Conservation (phyloP, 768 basidiomycete species). For the Serpula lacrymans region DNA sequence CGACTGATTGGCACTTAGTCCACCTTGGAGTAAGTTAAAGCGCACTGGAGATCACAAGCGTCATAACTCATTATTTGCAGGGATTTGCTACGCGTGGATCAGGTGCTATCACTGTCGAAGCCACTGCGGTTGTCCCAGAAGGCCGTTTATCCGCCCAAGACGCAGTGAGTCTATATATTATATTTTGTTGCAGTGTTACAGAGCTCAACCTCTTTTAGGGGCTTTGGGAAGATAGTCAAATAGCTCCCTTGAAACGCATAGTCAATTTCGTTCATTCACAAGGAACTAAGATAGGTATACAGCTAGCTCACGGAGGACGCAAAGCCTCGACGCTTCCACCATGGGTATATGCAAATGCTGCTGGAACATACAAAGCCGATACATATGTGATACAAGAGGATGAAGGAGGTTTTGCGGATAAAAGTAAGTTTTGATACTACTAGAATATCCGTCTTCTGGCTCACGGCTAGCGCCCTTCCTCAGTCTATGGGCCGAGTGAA, state of each 20-base stretch:
- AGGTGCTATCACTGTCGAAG: conserved; percentile 70
- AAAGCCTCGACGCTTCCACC: conserved; percentile 73
- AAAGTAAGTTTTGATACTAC: conserved; percentile 41
- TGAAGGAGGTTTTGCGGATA: conserved; percentile 69
- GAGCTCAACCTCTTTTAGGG: conserved; percentile 33
- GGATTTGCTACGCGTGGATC: conserved; percentile 69
- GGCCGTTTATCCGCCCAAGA: conserved; percentile 78
- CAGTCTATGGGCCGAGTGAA: conserved; percentile 62
- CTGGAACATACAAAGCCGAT: conserved; percentile 26
- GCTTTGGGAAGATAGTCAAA: conserved; percentile 76
- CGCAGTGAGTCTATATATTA: conserved; percentile 37
- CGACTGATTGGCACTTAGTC: conserved; percentile 82
- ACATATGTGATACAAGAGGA: conserved; percentile 39
- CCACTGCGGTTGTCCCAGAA: conserved; percentile 69
- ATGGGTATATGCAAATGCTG: conserved; percentile 49
- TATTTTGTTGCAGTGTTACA: not conserved
- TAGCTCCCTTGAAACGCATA: conserved; percentile 63
- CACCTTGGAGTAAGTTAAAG: conserved; percentile 55
- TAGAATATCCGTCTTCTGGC: not conserved
- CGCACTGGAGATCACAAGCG: not conserved
- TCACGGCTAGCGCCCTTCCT: not conserved
- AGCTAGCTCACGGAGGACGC: conserved; percentile 70
- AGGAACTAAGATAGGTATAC: conserved; percentile 69
- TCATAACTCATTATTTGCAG: conserved; percentile 12
- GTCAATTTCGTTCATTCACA: conserved; percentile 73